phyloP scores from a whole-genome alignment of 1,284 basidiomycete genomes.

The Ceratobasidium sp. region DNA sequence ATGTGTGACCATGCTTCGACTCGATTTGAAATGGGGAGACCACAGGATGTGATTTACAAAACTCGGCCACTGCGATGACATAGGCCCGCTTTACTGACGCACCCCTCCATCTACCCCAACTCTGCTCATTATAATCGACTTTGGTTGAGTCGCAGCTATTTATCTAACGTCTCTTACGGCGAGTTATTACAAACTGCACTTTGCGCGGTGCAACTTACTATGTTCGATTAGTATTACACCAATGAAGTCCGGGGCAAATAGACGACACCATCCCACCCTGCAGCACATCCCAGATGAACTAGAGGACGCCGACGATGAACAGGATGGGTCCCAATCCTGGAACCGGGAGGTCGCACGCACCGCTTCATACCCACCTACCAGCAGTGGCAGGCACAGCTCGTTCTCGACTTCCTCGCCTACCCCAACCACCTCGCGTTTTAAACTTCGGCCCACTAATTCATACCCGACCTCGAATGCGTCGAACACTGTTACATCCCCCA shows the following conservation, averaged over 20 bases:
- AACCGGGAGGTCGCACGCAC: neutral
- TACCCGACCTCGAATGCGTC: conserved; percentile 3
- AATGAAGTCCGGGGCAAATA: conserved; percentile 13
- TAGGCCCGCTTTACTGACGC: conserved; percentile 12
- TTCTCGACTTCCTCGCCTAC: conserved; percentile 25
- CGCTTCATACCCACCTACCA: neutral
- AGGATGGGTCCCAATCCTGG: conserved; percentile 3
- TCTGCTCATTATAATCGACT: neutral
- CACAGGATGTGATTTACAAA: neutral
- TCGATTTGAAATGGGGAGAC: neutral
- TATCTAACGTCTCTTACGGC: neutral
- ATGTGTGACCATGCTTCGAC: neutral
- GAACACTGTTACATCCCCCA: conserved; percentile 4
- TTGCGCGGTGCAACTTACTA: neutral
- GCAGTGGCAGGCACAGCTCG: conserved; percentile 3
- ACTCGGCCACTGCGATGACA: conserved; percentile 7
- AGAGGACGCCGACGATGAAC: conserved; percentile 34
- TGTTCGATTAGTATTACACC: conserved; percentile 14
- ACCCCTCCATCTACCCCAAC: neutral
- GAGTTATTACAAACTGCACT: neutral
- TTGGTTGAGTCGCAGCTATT: neutral
- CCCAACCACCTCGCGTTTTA: neutral
- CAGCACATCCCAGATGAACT: conserved; percentile 41
- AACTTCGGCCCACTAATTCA: conserved; percentile 25
- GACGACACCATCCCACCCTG: conserved; percentile 30